A percentile compares a stretch with the other conserved stretches of the same genome.
Evolutionary conservation across 179 eudicot genomes (phyloP).

Genomic region (Gypsophila paniculata): DNA sequence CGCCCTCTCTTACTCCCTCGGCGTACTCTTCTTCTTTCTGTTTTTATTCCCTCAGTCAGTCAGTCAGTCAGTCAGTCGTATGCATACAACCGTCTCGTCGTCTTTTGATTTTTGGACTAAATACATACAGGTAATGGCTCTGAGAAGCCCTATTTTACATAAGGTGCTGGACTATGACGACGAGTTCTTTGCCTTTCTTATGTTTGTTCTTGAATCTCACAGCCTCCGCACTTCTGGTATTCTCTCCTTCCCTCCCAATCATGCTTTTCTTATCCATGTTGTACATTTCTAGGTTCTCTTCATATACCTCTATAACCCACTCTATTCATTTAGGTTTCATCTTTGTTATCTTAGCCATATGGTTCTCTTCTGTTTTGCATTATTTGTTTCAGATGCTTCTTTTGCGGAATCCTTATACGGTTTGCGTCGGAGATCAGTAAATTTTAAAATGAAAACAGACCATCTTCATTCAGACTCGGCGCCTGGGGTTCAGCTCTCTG

Average conservation of each 20-base stretch:
- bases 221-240: slow-evolving; percentile 88
- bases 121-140: slow-evolving; percentile 88
- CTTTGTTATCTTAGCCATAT: too few relatives aligned
- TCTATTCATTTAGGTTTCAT: too few relatives aligned
- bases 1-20: slow-evolving; percentile 86
- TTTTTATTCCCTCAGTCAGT: too few relatives aligned
- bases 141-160: slow-evolving; percentile 84
- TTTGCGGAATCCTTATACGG: slow-evolving; percentile 93
- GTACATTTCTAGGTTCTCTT: too few relatives aligned
- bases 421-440: slow-evolving; percentile 76
- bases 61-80: too few relatives aligned
- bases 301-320: too few relatives aligned
- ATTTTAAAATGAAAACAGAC: slow-evolving; percentile 46
- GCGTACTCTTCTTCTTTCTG: slow-evolving; percentile 40
- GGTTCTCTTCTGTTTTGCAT: slow-evolving; percentile 17
- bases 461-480: slow-evolving; percentile 34
- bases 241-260: not conserved
- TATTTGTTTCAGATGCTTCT: slow-evolving; percentile 66
- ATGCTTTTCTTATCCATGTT: too few relatives aligned
- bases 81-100: too few relatives aligned
- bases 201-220: slow-evolving; percentile 83
- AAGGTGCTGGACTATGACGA: slow-evolving; percentile 87
- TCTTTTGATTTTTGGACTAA: too few relatives aligned
- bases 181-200: slow-evolving; percentile 82
- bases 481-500: slow-evolving; percentile 50